These are phyloP conservation scores for Ophryocystis elektroscirrha DNA, from an alignment of 169 alveolate species.

Conservation along the genomic window DNA sequence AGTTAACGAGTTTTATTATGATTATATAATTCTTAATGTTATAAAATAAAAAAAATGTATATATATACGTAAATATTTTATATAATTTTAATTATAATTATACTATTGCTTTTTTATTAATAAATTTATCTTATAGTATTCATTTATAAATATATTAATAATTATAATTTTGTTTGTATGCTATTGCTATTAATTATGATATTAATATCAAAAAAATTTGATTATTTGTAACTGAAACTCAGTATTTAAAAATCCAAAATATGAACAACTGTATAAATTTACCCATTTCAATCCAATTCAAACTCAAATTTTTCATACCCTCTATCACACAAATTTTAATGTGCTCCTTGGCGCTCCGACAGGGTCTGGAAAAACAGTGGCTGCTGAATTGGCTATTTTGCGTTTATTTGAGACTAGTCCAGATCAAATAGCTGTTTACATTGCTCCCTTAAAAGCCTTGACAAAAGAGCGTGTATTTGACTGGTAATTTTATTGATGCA, in stretches of 20 bases:
- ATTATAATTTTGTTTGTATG: neutral
- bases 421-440: slow-evolving; percentile 65
- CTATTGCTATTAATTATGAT: neutral
- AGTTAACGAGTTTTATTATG: neutral
- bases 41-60: neutral
- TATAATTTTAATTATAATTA: neutral
- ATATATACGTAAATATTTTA: neutral
- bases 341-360: slow-evolving; percentile 99
- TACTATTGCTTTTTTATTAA: neutral
- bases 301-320: slow-evolving; percentile 63
- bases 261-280: slow-evolving; percentile 21
- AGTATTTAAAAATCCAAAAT: slow-evolving; percentile 16
- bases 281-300: slow-evolving; percentile 31
- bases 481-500: slow-evolving; percentile 64
- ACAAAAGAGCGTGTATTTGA: slow-evolving; percentile 60
- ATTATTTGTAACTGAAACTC: no score
- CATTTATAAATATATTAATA: neutral
- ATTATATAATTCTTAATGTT: neutral
- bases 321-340: slow-evolving; percentile 77
- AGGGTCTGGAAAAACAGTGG: slow-evolving; percentile 87
- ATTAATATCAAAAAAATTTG: no score
- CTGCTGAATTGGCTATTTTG: slow-evolving; percentile 84
- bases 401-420: slow-evolving; percentile 54
- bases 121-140: neutral
- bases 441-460: slow-evolving; percentile 95